A percentile compares a stretch with the other conserved stretches of the same genome.
Conservation (phyloP, 2,329 filamentous ascomycete species). For the Cordyceps farinosa region DNA sequence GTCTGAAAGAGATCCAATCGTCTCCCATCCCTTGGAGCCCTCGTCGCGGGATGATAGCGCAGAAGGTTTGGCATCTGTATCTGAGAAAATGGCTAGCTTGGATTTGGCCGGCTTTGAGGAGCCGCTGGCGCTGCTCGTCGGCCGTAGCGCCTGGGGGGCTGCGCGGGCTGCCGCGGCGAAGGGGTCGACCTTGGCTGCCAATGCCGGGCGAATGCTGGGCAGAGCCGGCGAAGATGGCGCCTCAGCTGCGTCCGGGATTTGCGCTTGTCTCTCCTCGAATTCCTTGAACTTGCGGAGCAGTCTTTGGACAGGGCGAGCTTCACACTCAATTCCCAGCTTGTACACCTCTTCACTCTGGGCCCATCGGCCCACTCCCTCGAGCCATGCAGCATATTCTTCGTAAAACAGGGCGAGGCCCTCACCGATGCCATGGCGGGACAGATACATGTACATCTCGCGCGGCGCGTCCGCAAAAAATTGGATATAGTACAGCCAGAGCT, state of each 20-base stretch:
- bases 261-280: conserved; percentile 75
- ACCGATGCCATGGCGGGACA: conserved; percentile 83
- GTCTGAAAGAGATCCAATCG: conserved; percentile 78
- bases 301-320: conserved; percentile 77
- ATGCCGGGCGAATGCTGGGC: conserved; percentile 74
- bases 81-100: conserved; percentile 90
- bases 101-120: conserved; percentile 65
- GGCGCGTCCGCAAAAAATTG: conserved; percentile 89
- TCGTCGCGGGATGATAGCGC: conserved; percentile 50
- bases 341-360: conserved; percentile 93
- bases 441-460: conserved; percentile 85
- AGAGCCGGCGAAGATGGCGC: conserved; percentile 84
- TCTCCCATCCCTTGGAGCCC: conserved; percentile 79
- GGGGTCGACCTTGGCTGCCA: conserved; percentile 82
- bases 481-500: conserved; percentile 92
- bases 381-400: conserved; percentile 92
- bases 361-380: conserved; percentile 81
- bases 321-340: conserved; percentile 80
- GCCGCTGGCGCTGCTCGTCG: conserved; percentile 44
- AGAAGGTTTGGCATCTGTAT: conserved; percentile 60
- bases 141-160: conserved; percentile 64
- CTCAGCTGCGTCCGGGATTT: conserved; percentile 55
- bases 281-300: conserved; percentile 87
- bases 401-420: conserved; percentile 88
- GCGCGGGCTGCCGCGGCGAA: conserved; percentile 59